Base-by-base conservation (phyloP, 768 basidiomycete genomes). In the Amanita fuliginea region DNA sequence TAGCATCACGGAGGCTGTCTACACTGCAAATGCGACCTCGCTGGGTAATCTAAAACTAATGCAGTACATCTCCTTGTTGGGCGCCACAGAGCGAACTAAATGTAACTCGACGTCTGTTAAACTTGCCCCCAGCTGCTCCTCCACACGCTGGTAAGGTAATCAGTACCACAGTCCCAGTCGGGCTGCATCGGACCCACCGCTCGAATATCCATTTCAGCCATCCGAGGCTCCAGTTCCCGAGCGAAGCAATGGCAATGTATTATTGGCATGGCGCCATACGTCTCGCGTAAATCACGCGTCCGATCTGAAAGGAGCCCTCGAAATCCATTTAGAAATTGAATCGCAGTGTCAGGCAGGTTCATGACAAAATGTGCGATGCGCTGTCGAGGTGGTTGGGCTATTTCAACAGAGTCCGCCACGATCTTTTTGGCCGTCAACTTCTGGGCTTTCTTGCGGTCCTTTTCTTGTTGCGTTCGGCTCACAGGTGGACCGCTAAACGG, bases 191-290 rank as follows among this genome's bases (percentile, higher is more conserved):
- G 47, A 46, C 84, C 53, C 60, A 94, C 95, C 77, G 81, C 64
- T 52, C 72, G 74, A 59, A 98, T 92, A 64, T 99, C 94, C 46
- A 55, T 64, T 61, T 83, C 74, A 3, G 91, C 92, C 45, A 67
- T 71, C 16, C 75, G 75, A 33, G 62, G 65, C 35, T 89, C 89
- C 18, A 81, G 56, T 63, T 93, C 90, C 47, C 89, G 80, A 24
- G 93, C 92, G 66, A 99, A 99, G 67, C 94, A 97, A 63, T 99
- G 84, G 55, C 90, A 94, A 61, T 99, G 96, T 13, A 99, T 74
- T 75, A 90, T 79, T 1, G 96, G 95, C 83, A 95, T 81, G 54
- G 73, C 66, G 4, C 69, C 67, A 62, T 77, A 76, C 46, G 78
- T 69, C 56, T 69, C 68, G 56, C 68, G 65, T 49, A 73, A 36